Evolutionary conservation across 352 stramenopile species (phyloP), one percentile per base, ranked within the genome.

Genomic region (Bremia lactucae): DNA sequence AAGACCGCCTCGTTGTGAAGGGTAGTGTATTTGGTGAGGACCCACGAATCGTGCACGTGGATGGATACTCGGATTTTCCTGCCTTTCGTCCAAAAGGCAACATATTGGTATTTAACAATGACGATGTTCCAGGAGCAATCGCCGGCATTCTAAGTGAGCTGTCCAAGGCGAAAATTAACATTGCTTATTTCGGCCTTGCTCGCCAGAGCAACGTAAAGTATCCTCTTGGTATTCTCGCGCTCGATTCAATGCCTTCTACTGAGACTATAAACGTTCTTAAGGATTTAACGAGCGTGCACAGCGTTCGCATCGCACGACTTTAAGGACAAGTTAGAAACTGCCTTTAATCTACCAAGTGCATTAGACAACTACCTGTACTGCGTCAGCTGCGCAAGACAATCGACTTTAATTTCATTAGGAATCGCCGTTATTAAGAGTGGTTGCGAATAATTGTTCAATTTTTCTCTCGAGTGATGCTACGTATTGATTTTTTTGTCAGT

Each of bases 11-110:
- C 9, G 51, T 84, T 18, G 64, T 91, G 16, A 83, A 76, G 56
- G 78, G 78, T 29, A 87, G 72, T 40, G 75, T 91, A 8, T 91
- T 91, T 58, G 78, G 78, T 22, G 75, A 87, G 31, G 78, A 91
- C 33, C 75, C 75, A 19, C 73, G 75, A 43, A 56, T 91, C 40
- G 78, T 91, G 42, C 68, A 68, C 42, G 71, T 91, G 39, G 80
- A 86, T 44, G 75, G 86, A 38, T 88, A 88, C 61, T 84, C 71
- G 8, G 74, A 91, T 54, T 91, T 91, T 34, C 78, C 78, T 4
- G 72, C 75, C 2, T 91, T 91, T 65, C 76, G 74, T 0, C 78
- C 78, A 3, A 50, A 79, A 33, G 78, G 78, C 18, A 91, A 87
- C 49, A 43, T 91, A 31, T 59, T 91, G 24, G 62, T 88, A 15